phyloP scores from a whole-genome alignment of 2,329 filamentous ascomycete species.

The Xylaria multiplex region DNA sequence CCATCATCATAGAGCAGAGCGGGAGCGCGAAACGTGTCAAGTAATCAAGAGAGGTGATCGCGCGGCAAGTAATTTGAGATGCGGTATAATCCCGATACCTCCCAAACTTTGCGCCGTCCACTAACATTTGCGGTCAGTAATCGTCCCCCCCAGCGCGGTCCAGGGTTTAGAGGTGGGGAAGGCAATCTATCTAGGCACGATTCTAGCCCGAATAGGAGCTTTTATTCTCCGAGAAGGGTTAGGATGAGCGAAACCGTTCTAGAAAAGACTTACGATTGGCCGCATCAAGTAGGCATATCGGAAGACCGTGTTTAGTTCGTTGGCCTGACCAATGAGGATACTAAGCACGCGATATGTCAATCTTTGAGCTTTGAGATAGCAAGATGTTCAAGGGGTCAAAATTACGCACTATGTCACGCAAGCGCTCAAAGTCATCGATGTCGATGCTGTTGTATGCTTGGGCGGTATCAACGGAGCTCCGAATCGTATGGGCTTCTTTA shows the following conservation, averaged over 20 bases:
- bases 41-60: constrained; percentile 30
- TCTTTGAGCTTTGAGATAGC: neutral
- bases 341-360: constrained; percentile 13
- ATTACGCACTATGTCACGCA: constrained; percentile 25
- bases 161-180: neutral
- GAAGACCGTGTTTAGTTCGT: constrained; percentile 26
- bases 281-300: constrained; percentile 29
- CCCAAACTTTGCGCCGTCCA: constrained; percentile 26
- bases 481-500: constrained; percentile 32
- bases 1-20: constrained; percentile 25
- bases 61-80: constrained; percentile 21
- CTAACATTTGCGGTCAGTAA: constrained; percentile 14
- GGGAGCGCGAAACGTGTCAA: constrained; percentile 31
- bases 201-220: neutral
- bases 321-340: constrained; percentile 34
- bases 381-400: neutral
- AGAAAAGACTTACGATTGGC: constrained; percentile 15
- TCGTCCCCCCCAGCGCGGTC: neutral
- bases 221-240: neutral
- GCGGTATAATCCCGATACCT: constrained; percentile 16
- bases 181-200: too few species aligned
- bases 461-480: constrained; percentile 16
- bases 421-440: constrained; percentile 29
- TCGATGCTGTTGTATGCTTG: constrained; percentile 29
- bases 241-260: neutral